Evolutionary conservation across 83 land plant genomes (phyloP), one percentile per base, ranked within the genome.

Genomic region (Thuja plicata): DNA sequence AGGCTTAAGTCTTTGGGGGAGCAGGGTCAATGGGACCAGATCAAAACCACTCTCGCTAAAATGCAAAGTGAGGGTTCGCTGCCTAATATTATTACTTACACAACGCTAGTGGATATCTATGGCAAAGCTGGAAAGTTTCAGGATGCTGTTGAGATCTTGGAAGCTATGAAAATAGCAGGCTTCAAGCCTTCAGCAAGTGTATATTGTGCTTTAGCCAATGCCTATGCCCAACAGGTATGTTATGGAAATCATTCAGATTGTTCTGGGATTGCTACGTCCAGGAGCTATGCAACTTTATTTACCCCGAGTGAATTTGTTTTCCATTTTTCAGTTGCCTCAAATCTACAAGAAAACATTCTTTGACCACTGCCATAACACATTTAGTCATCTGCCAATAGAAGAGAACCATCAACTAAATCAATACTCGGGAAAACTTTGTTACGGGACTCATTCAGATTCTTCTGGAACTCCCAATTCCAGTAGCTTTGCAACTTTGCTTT

Each of bases 181-280:
- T 57, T 96, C 91, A 93, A 94, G 74, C 99, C 99, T 24, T 91
- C 97, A 1, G 81, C 96, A 12, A 93, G 93, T 79, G 97, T 94
- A 94, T 98, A 98, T 87, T 94, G 97, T 91, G 99, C 99, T 10
- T 89, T 98, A 57, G 98, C 98, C 80, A 97, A 97, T 92, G 99
- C 98, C 1, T 97, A 96, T 94, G 99, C 99, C n/a, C 96, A 95
- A 88, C 94, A 92, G 96, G 99, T 97, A 94, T 89, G 86, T 89
- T 17, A 27, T 15, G 54, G 30, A 89, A 89, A 66, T 48, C 19
- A 19, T 80, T 40, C 84, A 80, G 24, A 80, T 40, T 40, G 45
- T 80, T 86, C 30, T 41, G 77, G 76, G 32, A 24, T 43, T 62
- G 17, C 76, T 87, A 30, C 7, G 6, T 54, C 46, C 21, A 78